A percentile compares a stretch with the other conserved stretches of the same genome.
These are phyloP conservation scores for Anthracocystis walkeri DNA, from an alignment of 1,284 basidiomycete species.

Conservation along the genomic window DNA sequence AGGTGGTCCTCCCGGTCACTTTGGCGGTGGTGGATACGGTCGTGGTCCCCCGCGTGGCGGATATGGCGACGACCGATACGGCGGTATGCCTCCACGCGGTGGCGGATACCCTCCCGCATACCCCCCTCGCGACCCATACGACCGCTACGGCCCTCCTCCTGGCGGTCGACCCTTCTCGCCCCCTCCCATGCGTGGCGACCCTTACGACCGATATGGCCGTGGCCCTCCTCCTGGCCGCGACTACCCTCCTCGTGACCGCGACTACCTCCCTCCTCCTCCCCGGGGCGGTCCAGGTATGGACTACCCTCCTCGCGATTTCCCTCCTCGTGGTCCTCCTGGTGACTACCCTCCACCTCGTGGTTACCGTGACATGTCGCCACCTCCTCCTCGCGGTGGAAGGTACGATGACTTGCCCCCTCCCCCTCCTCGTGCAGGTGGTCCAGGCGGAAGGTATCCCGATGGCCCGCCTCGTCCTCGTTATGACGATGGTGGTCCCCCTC, in stretches of 20 bases:
- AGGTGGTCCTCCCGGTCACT: slow-evolving; percentile 67
- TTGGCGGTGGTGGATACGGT: slow-evolving; percentile 52
- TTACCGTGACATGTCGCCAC: slow-evolving; percentile 50
- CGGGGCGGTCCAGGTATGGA: slow-evolving; percentile 50
- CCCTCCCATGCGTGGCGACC: slow-evolving; percentile 50
- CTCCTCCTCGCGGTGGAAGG: slow-evolving; percentile 46
- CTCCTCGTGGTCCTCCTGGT: slow-evolving; percentile 54
- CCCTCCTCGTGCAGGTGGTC: slow-evolving; percentile 43
- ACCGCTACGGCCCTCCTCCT: slow-evolving; percentile 67
- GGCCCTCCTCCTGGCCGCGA: slow-evolving; percentile 53
- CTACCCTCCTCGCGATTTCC: slow-evolving; percentile 56
- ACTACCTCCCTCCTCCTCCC: slow-evolving; percentile 47
- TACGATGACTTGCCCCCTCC: slow-evolving; percentile 60
- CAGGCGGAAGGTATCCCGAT: slow-evolving; percentile 39
- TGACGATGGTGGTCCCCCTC: slow-evolving; percentile 48
- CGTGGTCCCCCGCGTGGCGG: slow-evolving; percentile 46
- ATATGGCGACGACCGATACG: slow-evolving; percentile 74
- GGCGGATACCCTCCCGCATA: slow-evolving; percentile 60
- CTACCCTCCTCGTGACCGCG: slow-evolving; percentile 49
- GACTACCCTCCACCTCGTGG: slow-evolving; percentile 59
- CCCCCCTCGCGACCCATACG: slow-evolving; percentile 65
- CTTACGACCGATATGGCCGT: slow-evolving; percentile 47
- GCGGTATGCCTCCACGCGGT: slow-evolving; percentile 79
- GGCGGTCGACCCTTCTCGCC: slow-evolving; percentile 49
- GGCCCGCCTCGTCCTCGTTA: slow-evolving; percentile 44